phyloP scores from a whole-genome alignment of 2,329 filamentous ascomycete genomes.

The Epichloe festucae region DNA sequence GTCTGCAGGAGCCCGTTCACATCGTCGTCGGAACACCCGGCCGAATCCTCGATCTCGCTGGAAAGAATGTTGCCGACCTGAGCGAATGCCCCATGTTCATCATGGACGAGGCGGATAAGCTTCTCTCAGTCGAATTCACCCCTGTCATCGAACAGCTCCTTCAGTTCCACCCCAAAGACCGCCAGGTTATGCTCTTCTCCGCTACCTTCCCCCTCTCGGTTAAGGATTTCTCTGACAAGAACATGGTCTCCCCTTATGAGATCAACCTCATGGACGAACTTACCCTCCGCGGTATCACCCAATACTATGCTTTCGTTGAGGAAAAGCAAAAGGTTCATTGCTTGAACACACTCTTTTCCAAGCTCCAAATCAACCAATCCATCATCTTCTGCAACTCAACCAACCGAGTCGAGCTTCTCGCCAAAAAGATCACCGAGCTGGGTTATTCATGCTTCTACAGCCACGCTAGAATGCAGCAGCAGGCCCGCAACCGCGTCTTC shows the following conservation, averaged over 20 bases:
- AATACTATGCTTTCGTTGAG: conserved; percentile 98
- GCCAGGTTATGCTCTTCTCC: conserved; percentile 98
- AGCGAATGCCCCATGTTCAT: conserved; percentile 96
- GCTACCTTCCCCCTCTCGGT: conserved; percentile 96
- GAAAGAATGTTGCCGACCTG: conserved; percentile 91
- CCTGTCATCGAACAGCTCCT: conserved; percentile 94
- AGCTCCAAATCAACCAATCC: conserved; percentile 98
- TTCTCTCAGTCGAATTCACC: conserved; percentile 92
- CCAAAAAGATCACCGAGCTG: conserved; percentile 98
- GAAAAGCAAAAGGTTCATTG: conserved; percentile 99
- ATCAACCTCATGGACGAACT: conserved; percentile 99
- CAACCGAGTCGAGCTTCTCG: conserved; percentile 90
- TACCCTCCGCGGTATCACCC: conserved; percentile 92
- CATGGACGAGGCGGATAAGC: conserved; percentile 99
- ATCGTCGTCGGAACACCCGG: conserved; percentile 96
- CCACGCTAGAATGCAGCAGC: conserved; percentile 94
- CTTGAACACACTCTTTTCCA: conserved; percentile 95
- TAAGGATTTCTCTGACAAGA: conserved; percentile 96
- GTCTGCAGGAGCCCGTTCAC: conserved; percentile 86
- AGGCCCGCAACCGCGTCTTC: conserved; percentile 94
- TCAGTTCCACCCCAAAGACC: conserved; percentile 89
- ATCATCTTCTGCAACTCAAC: conserved; percentile 99
- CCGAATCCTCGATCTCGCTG: conserved; percentile 87
- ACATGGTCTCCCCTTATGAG: conserved; percentile 92
- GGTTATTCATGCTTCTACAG: conserved; percentile 99